Evolutionary conservation across 2,329 filamentous ascomycete genomes (phyloP).

Genomic region (Mollisiaceae sp.): DNA sequence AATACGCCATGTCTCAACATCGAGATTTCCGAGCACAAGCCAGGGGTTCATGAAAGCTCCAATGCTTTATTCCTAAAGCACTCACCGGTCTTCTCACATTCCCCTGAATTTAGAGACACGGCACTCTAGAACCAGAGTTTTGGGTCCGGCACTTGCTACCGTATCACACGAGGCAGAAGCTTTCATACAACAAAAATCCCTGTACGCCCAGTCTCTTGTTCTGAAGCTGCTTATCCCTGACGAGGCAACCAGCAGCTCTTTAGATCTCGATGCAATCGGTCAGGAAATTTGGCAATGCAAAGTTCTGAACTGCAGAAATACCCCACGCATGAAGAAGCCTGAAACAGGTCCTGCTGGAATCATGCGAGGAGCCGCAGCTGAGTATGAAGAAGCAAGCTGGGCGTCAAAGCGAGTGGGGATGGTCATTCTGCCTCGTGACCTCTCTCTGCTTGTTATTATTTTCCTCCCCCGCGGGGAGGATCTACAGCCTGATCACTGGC

Average conservation of each 20-base stretch:
- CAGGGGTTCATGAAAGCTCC: background rate
- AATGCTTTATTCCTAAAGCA: background rate
- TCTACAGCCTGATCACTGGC: background rate
- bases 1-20: background rate
- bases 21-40: background rate
- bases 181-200: background rate
- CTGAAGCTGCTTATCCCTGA: background rate
- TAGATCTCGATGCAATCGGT: background rate
- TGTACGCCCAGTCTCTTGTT: background rate
- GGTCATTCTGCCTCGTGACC: background rate
- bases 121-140: background rate
- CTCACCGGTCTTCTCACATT: background rate
- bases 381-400: too few relatives aligned
- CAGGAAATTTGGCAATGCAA: background rate
- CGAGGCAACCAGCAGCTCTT: background rate
- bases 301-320: background rate
- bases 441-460: too few relatives aligned
- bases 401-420: too few relatives aligned
- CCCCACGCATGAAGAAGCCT: background rate
- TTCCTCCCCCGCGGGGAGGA: background rate
- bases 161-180: background rate
- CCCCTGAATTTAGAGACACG: background rate
- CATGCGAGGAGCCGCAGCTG: conserved; percentile 1
- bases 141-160: background rate
- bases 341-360: background rate